A percentile compares a stretch with the other conserved stretches of the same genome.
Evolutionary conservation across 1,284 basidiomycete genomes (phyloP).

Genomic region (Rhizoctonia solani): DNA sequence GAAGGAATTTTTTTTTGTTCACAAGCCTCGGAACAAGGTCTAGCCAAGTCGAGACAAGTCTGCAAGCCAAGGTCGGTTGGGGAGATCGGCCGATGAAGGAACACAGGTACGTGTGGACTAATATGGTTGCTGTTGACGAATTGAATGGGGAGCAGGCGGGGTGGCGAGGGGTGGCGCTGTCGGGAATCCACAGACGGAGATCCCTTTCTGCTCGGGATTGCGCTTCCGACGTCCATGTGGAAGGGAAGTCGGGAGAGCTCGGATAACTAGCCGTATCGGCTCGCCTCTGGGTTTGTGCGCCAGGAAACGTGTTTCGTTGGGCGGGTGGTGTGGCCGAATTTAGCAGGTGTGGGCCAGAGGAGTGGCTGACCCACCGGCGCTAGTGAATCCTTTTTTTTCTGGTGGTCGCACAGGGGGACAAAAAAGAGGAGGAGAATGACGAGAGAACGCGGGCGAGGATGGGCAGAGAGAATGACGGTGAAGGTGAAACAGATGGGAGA

Average conservation of each 20-base stretch:
- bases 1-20: not conserved
- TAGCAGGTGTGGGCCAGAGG: not conserved
- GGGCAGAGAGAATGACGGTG: too few species aligned
- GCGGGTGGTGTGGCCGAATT: not conserved
- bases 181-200: not conserved
- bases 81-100: not conserved
- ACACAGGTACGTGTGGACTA: too few species aligned
- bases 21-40: not conserved
- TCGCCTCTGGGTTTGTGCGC: slow-evolving; percentile 5
- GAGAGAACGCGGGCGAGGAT: not conserved
- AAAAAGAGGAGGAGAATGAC: slow-evolving; percentile 2
- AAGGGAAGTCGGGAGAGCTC: not conserved
- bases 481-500: not conserved
- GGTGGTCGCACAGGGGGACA: not conserved
- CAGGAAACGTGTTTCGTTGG: slow-evolving; percentile 15
- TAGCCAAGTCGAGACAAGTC: not conserved
- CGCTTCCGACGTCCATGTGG: not conserved
- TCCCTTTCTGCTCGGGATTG: not conserved
- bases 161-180: not conserved
- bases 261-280: slow-evolving; percentile 7
- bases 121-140: not conserved
- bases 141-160: not conserved
- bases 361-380: not conserved
- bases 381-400: slow-evolving; percentile 1
- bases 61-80: not conserved